A percentile compares a stretch with the other conserved stretches of the same genome.
Conservation (phyloP, 257 asterid genomes). For the Ilex asprella region DNA sequence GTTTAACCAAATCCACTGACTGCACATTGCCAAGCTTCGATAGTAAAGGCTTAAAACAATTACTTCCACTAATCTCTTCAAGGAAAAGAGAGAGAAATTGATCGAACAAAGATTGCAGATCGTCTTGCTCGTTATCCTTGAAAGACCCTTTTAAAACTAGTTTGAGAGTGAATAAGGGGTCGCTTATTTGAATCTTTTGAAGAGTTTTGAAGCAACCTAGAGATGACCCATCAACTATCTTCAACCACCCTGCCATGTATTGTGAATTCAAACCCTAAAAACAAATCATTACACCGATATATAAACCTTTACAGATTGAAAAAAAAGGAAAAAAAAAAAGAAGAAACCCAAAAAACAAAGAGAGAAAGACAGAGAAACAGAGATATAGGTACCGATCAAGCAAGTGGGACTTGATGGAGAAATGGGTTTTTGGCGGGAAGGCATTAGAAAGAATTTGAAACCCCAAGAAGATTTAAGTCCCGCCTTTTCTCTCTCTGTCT, state of each 20-base stretch:
- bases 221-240: conserved; percentile 38
- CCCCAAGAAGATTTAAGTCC: conserved; percentile 29
- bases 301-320: background rate
- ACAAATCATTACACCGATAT: conserved; percentile 9
- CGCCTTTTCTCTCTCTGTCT: conserved; percentile 40
- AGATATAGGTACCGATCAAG: conserved; percentile 4
- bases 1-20: conserved; percentile 47
- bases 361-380: conserved; percentile 7
- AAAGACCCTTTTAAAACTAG: conserved; percentile 1
- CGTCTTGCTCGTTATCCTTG: conserved; percentile 2
- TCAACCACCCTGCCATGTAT: conserved; percentile 63
- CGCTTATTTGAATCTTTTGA: conserved; percentile 7
- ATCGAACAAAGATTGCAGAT: conserved; percentile 23
- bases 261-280: conserved; percentile 40
- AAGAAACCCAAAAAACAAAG: conserved; percentile 7
- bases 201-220: conserved; percentile 19
- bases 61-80: conserved; percentile 23
- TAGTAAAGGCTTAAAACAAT: conserved; percentile 43
- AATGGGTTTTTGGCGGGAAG: conserved; percentile 27
- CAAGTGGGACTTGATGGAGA: conserved; percentile 5
- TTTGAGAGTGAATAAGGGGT: conserved; percentile 9
- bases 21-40: conserved; percentile 50
- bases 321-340: conserved; percentile 5
- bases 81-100: conserved; percentile 28
- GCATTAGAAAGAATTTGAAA: conserved; percentile 6